Percentiles rank a stretch among this genome's conserved stretches.
Evolutionary conservation across 2,329 filamentous ascomycete species (phyloP).

Genomic region (Apiospora koreana): DNA sequence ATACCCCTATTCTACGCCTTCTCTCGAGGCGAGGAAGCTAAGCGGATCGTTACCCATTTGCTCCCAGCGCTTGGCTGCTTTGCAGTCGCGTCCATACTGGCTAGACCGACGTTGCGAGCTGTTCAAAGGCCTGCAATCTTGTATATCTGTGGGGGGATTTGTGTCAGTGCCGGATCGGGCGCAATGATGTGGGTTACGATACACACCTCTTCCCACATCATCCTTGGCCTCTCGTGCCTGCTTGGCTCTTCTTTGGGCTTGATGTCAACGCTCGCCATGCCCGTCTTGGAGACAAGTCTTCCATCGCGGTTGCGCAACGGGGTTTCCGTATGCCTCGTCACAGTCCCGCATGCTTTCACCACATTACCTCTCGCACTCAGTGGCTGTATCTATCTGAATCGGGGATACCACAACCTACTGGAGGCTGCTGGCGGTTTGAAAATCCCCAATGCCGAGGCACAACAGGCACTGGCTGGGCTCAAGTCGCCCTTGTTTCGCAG

Average conservation of each 20-base stretch:
- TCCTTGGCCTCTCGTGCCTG: background rate
- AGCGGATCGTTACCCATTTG: background rate
- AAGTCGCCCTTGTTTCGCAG: background rate
- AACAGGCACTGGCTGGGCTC: background rate
- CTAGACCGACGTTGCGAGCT: background rate
- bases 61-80: background rate
- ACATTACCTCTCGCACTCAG: background rate
- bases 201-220: background rate
- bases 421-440: background rate
- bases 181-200: background rate
- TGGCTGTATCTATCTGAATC: background rate
- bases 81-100: background rate
- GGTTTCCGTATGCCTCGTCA: background rate
- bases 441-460: background rate
- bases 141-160: background rate
- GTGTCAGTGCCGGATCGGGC: slow-evolving; percentile 1
- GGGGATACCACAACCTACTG: background rate
- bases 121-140: background rate
- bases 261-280: background rate
- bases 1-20: background rate
- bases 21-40: background rate
- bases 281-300: background rate
- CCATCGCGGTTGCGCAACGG: background rate
- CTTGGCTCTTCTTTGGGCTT: background rate
- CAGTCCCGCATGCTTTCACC: background rate